Evolutionary conservation across 1,139 yeast species (phyloP).

Genomic region (Geotrichum macrosporum): DNA sequence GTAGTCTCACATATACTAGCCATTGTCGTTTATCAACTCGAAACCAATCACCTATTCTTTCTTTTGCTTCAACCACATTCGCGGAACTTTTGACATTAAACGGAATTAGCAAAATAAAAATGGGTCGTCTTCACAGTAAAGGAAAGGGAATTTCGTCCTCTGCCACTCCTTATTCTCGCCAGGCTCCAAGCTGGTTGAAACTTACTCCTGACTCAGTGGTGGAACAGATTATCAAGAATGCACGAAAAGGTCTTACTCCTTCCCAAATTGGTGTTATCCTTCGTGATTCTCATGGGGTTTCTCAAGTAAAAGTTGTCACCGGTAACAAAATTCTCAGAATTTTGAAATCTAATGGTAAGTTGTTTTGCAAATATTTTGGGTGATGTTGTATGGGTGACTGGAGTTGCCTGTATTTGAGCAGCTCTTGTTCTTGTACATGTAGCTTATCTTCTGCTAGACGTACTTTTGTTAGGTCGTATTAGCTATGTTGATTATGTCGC

Average conservation of each 20-base stretch:
- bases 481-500: constrained; percentile 14
- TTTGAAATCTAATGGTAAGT: constrained; percentile 92
- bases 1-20: no score
- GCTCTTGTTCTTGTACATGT: constrained; percentile 9
- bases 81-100: constrained; percentile 5
- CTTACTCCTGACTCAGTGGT: constrained; percentile 90
- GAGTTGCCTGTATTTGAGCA: constrained; percentile 8
- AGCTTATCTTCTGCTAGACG: background rate
- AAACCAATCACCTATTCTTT: no score
- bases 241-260: constrained; percentile 99
- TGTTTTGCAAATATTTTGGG: constrained; percentile 9
- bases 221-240: constrained; percentile 98
- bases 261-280: constrained; percentile 98
- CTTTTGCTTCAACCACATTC: constrained; percentile 4
- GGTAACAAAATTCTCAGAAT: constrained; percentile 99
- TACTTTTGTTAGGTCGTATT: constrained; percentile 8
- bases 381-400: constrained; percentile 17
- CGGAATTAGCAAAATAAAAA: constrained; percentile 35
- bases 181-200: constrained; percentile 99
- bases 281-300: constrained; percentile 99
- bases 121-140: constrained; percentile 62
- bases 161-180: constrained; percentile 99
- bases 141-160: constrained; percentile 99
- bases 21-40: no score
- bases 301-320: constrained; percentile 95